A percentile compares a stretch with the other conserved stretches of the same genome.
Conservation (phyloP, 1,284 basidiomycete species). For the Cystobasidiaceae sp. region DNA sequence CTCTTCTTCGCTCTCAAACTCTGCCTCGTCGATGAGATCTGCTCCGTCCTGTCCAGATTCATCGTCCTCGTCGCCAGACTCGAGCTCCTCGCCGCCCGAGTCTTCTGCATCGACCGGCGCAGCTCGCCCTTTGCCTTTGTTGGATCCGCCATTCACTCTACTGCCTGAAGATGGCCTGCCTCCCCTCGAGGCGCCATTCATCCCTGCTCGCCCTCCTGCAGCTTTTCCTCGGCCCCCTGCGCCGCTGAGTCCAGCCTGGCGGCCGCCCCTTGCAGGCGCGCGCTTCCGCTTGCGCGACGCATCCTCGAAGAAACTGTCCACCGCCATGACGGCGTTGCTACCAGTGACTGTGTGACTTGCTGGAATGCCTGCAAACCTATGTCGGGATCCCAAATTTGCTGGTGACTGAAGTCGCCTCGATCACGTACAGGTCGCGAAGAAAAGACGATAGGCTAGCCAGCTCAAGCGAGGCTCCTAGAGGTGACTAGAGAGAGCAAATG, state of each 20-base stretch:
- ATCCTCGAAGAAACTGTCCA: slow-evolving; percentile 27
- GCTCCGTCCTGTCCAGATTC: background rate
- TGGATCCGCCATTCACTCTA: slow-evolving; percentile 29
- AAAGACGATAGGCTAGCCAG: too few species aligned
- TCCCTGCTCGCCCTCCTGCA: background rate
- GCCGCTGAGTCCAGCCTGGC: background rate
- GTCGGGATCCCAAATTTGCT: too few species aligned
- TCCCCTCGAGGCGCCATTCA: background rate
- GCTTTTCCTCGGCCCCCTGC: background rate
- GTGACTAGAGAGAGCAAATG: too few species aligned
- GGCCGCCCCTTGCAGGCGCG: background rate
- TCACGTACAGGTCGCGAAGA: too few species aligned
- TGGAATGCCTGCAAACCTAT: too few species aligned
- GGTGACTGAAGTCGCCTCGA: too few species aligned
- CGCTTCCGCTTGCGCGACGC: slow-evolving; percentile 26
- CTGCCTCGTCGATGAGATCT: slow-evolving; percentile 25
- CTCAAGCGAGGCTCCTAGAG: too few species aligned
- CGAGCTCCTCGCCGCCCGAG: slow-evolving; percentile 25
- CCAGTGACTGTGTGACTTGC: background rate
- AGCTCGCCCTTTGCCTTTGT: slow-evolving; percentile 1
- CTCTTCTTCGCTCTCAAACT: slow-evolving; percentile 25
- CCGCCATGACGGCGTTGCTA: slow-evolving; percentile 10
- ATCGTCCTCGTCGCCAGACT: slow-evolving; percentile 33
- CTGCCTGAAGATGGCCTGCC: background rate
- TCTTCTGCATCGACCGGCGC: slow-evolving; percentile 17